Percentiles rank a stretch among this genome's conserved stretches.
Evolutionary conservation across 2,329 filamentous ascomycete species (phyloP).

Genomic region (Colletotrichum filicis): DNA sequence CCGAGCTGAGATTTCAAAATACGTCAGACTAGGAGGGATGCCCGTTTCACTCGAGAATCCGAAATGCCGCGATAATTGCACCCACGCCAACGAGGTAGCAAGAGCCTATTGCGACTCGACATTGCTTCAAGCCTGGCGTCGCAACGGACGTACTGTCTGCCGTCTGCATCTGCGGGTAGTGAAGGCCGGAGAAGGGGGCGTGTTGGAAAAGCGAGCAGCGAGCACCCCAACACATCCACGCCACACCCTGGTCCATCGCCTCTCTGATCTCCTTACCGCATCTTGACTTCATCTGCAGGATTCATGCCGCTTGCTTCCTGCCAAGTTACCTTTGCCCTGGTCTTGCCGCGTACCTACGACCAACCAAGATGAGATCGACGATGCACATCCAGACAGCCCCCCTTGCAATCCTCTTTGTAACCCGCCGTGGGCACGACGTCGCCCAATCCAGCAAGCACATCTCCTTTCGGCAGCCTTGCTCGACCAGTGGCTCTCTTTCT

Average conservation of each 20-base stretch:
- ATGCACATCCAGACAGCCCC: conserved; percentile 14
- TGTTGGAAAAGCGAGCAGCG: not conserved
- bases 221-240: not conserved
- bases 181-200: not conserved
- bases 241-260: conserved; percentile 17
- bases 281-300: conserved; percentile 32
- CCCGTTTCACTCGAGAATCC: not conserved
- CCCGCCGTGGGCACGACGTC: not conserved
- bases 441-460: conserved; percentile 10
- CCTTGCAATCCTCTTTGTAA: not conserved
- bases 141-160: not conserved
- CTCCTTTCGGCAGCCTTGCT: conserved; percentile 11
- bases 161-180: not conserved
- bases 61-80: not conserved
- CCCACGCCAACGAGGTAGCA: not conserved
- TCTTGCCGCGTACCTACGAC: conserved; percentile 5
- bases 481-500: conserved; percentile 10
- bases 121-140: not conserved
- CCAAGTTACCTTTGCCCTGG: conserved; percentile 18
- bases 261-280: conserved; percentile 34
- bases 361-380: conserved; percentile 31
- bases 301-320: conserved; percentile 25
- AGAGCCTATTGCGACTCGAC: not conserved
- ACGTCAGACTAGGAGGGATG: not conserved
- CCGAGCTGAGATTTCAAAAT: not conserved